phyloP scores from a whole-genome alignment of 1,139 yeast species.

The Yamadazyma mexicana region DNA sequence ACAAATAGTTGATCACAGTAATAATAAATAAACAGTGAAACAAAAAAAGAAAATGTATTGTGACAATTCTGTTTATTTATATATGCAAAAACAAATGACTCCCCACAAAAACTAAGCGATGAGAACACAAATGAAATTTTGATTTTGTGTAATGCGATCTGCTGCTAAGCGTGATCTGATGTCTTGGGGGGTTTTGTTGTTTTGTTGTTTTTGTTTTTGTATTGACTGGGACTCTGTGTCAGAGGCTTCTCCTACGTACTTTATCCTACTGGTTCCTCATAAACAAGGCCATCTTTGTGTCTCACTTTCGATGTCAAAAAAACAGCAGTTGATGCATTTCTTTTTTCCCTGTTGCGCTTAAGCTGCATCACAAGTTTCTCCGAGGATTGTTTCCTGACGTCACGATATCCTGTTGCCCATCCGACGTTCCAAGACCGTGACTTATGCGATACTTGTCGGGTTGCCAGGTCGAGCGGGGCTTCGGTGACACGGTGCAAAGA shows the following conservation, averaged over 20 bases:
- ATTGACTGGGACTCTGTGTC: too few species aligned
- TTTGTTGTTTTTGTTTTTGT: background rate
- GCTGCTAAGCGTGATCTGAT: background rate
- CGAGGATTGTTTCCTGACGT: constrained; percentile 1
- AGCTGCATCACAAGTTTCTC: background rate
- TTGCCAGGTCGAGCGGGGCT: too few species aligned
- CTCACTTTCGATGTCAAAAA: too few species aligned
- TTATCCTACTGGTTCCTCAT: too few species aligned
- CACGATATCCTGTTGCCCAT: background rate
- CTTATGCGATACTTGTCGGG: background rate
- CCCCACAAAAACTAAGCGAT: constrained; percentile 6
- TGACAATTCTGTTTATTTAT: constrained; percentile 1
- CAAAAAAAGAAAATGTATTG: background rate
- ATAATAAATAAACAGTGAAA: constrained; percentile 1
- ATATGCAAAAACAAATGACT: constrained; percentile 6
- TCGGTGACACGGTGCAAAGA: too few species aligned
- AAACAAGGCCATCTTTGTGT: too few species aligned
- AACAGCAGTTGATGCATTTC: too few species aligned
- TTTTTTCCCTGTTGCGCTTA: too few species aligned
- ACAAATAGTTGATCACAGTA: too few species aligned
- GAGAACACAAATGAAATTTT: constrained; percentile 2
- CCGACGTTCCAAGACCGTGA: background rate
- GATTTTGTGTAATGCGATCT: constrained; percentile 1
- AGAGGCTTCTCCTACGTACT: too few species aligned
- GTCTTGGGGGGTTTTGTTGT: background rate